phyloP scores from a whole-genome alignment of 208 protist genomes.

The Crithidia brevicula region DNA sequence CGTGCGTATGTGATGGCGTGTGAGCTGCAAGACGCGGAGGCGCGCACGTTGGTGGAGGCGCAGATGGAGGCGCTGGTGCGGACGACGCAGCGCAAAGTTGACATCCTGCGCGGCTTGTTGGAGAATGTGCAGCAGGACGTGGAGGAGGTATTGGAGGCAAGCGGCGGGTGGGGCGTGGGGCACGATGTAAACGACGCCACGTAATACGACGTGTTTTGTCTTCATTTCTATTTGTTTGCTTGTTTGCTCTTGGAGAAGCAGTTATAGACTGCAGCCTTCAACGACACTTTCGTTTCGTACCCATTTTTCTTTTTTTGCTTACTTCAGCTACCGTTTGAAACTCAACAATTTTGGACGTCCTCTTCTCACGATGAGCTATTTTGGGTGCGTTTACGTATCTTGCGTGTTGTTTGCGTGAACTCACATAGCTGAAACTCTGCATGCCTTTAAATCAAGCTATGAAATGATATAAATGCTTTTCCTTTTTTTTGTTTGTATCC shows the following conservation, averaged over 20 bases:
- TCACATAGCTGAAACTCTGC: too few species aligned
- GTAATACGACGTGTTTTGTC: neutral
- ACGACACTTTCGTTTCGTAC: neutral
- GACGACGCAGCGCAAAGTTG: slow-evolving; percentile 24
- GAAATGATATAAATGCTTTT: too few species aligned
- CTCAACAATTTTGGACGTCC: too few species aligned
- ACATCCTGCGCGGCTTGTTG: slow-evolving; percentile 46
- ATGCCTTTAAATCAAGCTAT: too few species aligned
- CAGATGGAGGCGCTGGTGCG: slow-evolving; percentile 43
- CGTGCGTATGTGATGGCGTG: slow-evolving; percentile 48
- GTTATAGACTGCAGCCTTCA: too few species aligned
- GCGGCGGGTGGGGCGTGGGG: slow-evolving; percentile 11
- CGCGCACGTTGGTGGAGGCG: slow-evolving; percentile 33
- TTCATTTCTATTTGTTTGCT: neutral
- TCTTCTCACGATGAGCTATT: too few species aligned
- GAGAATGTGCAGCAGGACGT: slow-evolving; percentile 51
- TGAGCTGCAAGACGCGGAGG: slow-evolving; percentile 31
- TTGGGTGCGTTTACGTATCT: too few species aligned
- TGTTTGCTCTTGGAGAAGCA: too few species aligned
- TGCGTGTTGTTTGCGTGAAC: too few species aligned
- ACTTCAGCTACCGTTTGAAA: too few species aligned
- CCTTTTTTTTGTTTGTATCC: too few species aligned
- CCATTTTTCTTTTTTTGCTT: neutral
- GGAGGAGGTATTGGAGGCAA: slow-evolving; percentile 36
- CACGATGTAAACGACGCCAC: neutral